These are phyloP conservation scores for Oligophagozyma castellii DNA, from an alignment of 1,139 yeast genomes.

Conservation along the genomic window DNA sequence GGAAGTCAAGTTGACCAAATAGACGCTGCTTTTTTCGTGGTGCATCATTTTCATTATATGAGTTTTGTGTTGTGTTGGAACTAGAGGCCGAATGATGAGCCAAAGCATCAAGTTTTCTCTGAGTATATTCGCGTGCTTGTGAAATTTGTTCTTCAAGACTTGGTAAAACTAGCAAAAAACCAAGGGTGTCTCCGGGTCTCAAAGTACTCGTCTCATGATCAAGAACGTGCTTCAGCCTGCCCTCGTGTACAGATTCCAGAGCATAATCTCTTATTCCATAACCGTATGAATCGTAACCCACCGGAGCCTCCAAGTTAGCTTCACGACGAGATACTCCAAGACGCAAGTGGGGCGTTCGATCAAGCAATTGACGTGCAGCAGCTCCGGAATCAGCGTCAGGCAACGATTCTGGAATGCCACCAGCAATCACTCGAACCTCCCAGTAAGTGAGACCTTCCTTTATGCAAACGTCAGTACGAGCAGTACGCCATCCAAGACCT, in stretches of 20 bases:
- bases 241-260: conserved; percentile 62
- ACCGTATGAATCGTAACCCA: conserved; percentile 90
- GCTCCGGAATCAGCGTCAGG: conserved; percentile 5
- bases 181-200: conserved; percentile 67
- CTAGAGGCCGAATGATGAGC: conserved; percentile 4
- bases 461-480: conserved; percentile 60
- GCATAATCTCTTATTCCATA: conserved; percentile 75
- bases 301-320: conserved; percentile 86
- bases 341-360: conserved; percentile 45
- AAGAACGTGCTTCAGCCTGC: conserved; percentile 13
- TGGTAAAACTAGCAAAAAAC: conserved; percentile 68
- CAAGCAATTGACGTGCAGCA: conserved; percentile 10
- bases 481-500: conserved; percentile 73
- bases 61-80: conserved; percentile 1
- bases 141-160: conserved; percentile 30
- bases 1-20: conserved; percentile 15
- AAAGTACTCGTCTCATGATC: conserved; percentile 25
- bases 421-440: conserved; percentile 32
- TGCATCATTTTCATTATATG: conserved; percentile 4
- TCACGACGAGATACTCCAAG: conserved; percentile 76
- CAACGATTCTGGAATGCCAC: conserved; percentile 11
- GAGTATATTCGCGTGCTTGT: conserved; percentile 25
- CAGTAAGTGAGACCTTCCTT: conserved; percentile 73
- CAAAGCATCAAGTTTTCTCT: conserved; percentile 20
- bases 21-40: conserved; percentile 9